Evolutionary conservation across 768 basidiomycete species (phyloP), one percentile per base, ranked within the genome.

Genomic region (Mycena capillaripes): DNA sequence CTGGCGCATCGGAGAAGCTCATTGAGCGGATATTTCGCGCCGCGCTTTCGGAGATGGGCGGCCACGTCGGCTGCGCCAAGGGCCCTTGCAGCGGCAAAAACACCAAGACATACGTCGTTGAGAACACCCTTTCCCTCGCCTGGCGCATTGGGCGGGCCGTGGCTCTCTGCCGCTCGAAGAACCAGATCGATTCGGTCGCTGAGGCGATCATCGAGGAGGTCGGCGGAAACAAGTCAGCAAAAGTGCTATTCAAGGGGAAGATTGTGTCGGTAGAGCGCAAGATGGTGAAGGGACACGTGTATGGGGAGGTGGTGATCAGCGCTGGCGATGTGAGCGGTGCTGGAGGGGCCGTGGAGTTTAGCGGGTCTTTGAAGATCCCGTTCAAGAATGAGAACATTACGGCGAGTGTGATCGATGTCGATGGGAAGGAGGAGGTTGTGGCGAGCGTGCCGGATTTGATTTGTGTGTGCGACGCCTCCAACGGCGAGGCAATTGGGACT

Each of bases 61-160:
- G 85, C 1, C 77, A 81, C 63, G 86, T 84, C n/a, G 87, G 83
- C 16, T 63, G 77, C 38, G 86, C 86, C 4, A 78, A 77, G 42
- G 77, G 81, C 3, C 87, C 87, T 11, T 72, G 84, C 25, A 79
- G 75, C 8, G 82, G 79, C 30, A 78, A 74, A 42, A 71, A 82
- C 30, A 75, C 82, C 42, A 78, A 81, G 55, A 59, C 70, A 12
- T 81, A 76, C 19, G 80, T 88, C 57, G 82, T 89, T 42, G 78
- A 82, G 12, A 86, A 86, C 60, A 88, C 53, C 85, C 83, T 90
- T 5, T 89, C 89, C 2, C 81, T 88, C 73, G 85, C 87, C n/a
- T 90, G 90, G 90, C 81, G 86, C 25, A 84, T 91, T 11, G 90
- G 90, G n/a, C 82, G 87, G 27, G 88, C 89, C 3, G 84, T 90